These are phyloP conservation scores for Yarrowia sp. DNA, from an alignment of 805 yeast genomes.

Conservation along the genomic window DNA sequence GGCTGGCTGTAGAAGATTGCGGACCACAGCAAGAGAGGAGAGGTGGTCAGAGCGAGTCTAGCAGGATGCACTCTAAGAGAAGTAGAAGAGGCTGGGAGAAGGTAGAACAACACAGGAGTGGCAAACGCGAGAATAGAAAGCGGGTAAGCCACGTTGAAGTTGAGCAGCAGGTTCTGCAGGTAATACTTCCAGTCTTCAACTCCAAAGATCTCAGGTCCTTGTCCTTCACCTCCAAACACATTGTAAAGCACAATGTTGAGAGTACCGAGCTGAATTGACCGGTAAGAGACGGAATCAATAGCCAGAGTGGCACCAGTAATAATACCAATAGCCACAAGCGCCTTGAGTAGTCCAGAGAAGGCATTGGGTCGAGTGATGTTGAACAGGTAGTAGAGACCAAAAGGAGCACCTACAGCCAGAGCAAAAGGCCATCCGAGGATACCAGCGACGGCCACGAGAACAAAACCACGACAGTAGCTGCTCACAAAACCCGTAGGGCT, in stretches of 20 bases:
- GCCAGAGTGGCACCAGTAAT: constrained; percentile 36
- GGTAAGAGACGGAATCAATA: constrained; percentile 57
- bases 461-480: constrained; percentile 30
- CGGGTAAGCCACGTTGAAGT: constrained; percentile 57
- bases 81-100: not conserved
- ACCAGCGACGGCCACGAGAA: constrained; percentile 62
- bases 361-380: constrained; percentile 29
- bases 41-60: constrained; percentile 35
- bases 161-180: constrained; percentile 61
- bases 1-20: constrained; percentile 69
- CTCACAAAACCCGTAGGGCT: constrained; percentile 1
- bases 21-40: constrained; percentile 61
- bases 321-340: constrained; percentile 32
- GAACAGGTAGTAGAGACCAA: constrained; percentile 43
- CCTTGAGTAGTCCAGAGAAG: constrained; percentile 25
- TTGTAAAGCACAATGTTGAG: constrained; percentile 80
- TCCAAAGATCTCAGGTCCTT: constrained; percentile 92
- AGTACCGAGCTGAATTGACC: constrained; percentile 64
- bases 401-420: constrained; percentile 61
- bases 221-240: constrained; percentile 63
- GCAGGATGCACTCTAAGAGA: constrained; percentile 27
- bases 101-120: not conserved
- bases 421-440: constrained; percentile 91
- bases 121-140: constrained; percentile 30
- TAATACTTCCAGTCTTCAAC: constrained; percentile 77